Conservation (phyloP, 2,329 filamentous ascomycete genomes). For the Colletotrichum tamarilloi region DNA sequence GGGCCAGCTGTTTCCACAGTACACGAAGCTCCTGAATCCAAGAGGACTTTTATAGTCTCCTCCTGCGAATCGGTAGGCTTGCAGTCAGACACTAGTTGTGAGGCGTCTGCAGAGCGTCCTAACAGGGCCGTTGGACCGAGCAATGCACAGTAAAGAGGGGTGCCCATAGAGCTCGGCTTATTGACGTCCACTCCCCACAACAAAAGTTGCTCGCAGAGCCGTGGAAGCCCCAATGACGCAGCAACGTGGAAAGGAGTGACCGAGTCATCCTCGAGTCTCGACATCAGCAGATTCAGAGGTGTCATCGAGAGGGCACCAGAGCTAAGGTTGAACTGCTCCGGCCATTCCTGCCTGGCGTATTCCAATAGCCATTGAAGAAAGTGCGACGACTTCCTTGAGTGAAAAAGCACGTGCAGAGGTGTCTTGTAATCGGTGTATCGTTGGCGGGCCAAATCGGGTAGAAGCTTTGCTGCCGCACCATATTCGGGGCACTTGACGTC, state of each 20-base stretch:
- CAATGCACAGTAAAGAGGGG: slow-evolving; percentile 48
- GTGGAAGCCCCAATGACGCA: slow-evolving; percentile 45
- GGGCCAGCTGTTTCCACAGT: background rate
- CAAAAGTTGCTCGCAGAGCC: slow-evolving; percentile 40
- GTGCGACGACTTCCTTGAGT: slow-evolving; percentile 39
- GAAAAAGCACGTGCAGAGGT: slow-evolving; percentile 43
- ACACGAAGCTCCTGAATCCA: slow-evolving; percentile 36
- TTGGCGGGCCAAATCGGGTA: slow-evolving; percentile 43
- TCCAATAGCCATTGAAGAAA: slow-evolving; percentile 52
- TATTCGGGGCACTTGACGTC: slow-evolving; percentile 8
- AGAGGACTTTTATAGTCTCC: slow-evolving; percentile 43
- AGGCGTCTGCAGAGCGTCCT: slow-evolving; percentile 28
- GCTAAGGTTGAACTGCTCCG: slow-evolving; percentile 37
- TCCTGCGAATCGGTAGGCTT: slow-evolving; percentile 21
- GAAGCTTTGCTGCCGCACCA: slow-evolving; percentile 6
- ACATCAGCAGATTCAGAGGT: slow-evolving; percentile 44
- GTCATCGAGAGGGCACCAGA: slow-evolving; percentile 37
- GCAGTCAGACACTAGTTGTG: background rate
- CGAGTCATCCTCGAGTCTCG: slow-evolving; percentile 42
- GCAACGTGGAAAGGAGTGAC: slow-evolving; percentile 48
- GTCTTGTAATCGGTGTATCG: slow-evolving; percentile 40
- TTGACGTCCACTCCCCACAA: slow-evolving; percentile 35
- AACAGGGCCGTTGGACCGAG: slow-evolving; percentile 44
- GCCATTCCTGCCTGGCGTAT: slow-evolving; percentile 45
- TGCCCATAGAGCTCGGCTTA: slow-evolving; percentile 40